phyloP scores from a whole-genome alignment of 257 asterid genomes.

The Forsythia suspensa region DNA sequence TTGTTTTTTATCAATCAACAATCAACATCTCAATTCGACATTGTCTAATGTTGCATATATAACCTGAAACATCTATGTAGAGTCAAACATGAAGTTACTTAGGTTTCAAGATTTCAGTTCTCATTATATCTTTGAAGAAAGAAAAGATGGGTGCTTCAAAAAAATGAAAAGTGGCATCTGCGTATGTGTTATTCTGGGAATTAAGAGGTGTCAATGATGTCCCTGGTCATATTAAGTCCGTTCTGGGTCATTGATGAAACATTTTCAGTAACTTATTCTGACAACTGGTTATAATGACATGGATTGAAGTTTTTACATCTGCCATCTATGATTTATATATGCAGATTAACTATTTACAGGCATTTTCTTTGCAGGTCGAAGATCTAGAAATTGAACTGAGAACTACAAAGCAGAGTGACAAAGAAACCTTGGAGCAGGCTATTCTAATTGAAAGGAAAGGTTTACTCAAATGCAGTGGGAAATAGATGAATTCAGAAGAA shows the following conservation, averaged over 20 bases:
- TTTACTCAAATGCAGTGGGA: constrained; percentile 67
- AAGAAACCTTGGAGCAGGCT: constrained; percentile 64
- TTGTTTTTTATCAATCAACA: too few species aligned
- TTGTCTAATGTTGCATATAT: too few species aligned
- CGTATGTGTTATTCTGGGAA: background rate
- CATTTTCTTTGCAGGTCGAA: constrained; percentile 41
- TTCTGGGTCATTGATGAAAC: background rate
- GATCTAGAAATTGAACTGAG: constrained; percentile 63
- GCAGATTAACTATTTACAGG: too few species aligned
- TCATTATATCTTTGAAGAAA: constrained; percentile 7
- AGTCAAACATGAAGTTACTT: background rate
- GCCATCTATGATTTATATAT: too few species aligned
- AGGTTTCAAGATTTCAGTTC: constrained; percentile 1
- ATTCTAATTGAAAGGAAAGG: constrained; percentile 49
- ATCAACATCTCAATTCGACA: too few species aligned
- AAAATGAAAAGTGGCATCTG: background rate
- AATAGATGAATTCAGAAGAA: constrained; percentile 62
- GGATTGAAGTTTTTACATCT: background rate
- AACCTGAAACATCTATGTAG: too few species aligned
- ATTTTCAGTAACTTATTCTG: too few species aligned
- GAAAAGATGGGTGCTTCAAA: background rate
- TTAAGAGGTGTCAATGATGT: constrained; percentile 2
- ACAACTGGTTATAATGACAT: too few species aligned
- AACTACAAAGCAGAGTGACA: constrained; percentile 43
- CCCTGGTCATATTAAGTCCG: constrained; percentile 8